Conservation (phyloP, 2,329 filamentous ascomycete species). For the Aspergillus terreus region DNA sequence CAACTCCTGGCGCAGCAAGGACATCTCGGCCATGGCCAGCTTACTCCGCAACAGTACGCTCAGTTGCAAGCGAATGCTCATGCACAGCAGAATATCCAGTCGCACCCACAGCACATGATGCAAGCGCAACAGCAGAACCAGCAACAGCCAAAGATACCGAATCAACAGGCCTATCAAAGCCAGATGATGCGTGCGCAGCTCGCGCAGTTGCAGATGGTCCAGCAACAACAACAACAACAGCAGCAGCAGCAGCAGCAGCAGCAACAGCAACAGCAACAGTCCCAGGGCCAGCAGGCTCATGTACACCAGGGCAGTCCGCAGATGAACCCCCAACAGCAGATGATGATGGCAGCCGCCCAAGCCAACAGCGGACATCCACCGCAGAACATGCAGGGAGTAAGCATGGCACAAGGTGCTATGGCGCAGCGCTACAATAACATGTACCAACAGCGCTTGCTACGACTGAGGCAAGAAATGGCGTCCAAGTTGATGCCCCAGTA, state of each 20-base stretch:
- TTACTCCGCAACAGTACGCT: slow-evolving; percentile 40
- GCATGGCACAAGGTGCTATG: slow-evolving; percentile 23
- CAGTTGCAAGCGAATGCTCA: slow-evolving; percentile 43
- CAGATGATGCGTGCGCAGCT: slow-evolving; percentile 37
- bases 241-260: slow-evolving; percentile 27
- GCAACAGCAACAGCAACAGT: slow-evolving; percentile 21
- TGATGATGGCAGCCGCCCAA: slow-evolving; percentile 38
- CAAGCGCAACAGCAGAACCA: slow-evolving; percentile 35
- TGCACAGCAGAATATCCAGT: slow-evolving; percentile 45
- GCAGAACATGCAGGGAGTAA: slow-evolving; percentile 27
- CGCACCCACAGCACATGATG: slow-evolving; percentile 39
- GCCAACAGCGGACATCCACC: slow-evolving; percentile 34
- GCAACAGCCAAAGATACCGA: slow-evolving; percentile 25
- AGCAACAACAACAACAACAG: slow-evolving; percentile 29
- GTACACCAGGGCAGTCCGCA: slow-evolving; percentile 31
- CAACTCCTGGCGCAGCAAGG: slow-evolving; percentile 38
- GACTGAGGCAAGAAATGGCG: slow-evolving; percentile 36
- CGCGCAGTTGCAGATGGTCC: slow-evolving; percentile 36
- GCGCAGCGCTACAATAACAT: slow-evolving; percentile 34
- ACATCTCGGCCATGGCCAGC: slow-evolving; percentile 30
- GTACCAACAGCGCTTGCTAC: slow-evolving; percentile 33
- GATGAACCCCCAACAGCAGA: slow-evolving; percentile 34
- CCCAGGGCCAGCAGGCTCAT: slow-evolving; percentile 23
- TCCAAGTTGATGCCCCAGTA: slow-evolving; percentile 36
- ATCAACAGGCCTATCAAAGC: slow-evolving; percentile 35